Percentiles rank a stretch among this genome's conserved stretches.
These are phyloP conservation scores for Lentinus tigrinus DNA, from an alignment of 768 basidiomycete species.

Conservation along the genomic window DNA sequence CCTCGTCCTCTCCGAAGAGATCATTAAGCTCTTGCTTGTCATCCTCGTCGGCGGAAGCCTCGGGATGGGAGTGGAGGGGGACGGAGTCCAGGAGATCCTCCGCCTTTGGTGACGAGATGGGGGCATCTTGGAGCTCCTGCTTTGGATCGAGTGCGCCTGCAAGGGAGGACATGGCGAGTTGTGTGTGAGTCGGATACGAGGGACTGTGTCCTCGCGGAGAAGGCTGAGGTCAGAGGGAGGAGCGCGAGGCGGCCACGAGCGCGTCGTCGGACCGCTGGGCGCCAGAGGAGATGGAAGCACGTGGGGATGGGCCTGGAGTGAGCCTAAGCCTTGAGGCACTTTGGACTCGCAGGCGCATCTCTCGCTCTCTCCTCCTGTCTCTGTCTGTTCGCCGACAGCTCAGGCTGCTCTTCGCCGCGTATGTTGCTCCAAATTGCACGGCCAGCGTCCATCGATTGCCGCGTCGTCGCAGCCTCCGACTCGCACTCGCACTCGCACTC, in stretches of 20 bases:
- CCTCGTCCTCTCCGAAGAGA: slow-evolving; percentile 76
- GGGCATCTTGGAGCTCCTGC: neutral
- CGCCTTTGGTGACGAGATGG: slow-evolving; percentile 2
- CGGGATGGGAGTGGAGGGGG: neutral
- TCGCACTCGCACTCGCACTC: no score
- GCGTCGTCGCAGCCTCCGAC: no score
- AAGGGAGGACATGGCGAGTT: slow-evolving; percentile 20
- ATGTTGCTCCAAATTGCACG: no score
- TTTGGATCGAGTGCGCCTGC: slow-evolving; percentile 21
- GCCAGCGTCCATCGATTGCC: no score
- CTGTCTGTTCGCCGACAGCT: no score
- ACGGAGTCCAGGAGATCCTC: slow-evolving; percentile 5
- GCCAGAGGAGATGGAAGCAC: neutral
- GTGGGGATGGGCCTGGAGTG: neutral
- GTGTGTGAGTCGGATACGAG: no score
- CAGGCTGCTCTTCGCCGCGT: no score
- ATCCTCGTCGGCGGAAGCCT: slow-evolving; percentile 11
- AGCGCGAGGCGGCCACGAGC: neutral
- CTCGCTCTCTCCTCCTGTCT: neutral
- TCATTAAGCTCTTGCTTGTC: slow-evolving; percentile 68
- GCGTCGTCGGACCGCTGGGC: no score
- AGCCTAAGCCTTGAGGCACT: neutral
- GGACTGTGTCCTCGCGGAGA: no score
- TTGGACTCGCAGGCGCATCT: no score
- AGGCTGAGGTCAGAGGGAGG: neutral